Conservation (phyloP, 345 rosid genomes). For the Heritiera fomes region DNA sequence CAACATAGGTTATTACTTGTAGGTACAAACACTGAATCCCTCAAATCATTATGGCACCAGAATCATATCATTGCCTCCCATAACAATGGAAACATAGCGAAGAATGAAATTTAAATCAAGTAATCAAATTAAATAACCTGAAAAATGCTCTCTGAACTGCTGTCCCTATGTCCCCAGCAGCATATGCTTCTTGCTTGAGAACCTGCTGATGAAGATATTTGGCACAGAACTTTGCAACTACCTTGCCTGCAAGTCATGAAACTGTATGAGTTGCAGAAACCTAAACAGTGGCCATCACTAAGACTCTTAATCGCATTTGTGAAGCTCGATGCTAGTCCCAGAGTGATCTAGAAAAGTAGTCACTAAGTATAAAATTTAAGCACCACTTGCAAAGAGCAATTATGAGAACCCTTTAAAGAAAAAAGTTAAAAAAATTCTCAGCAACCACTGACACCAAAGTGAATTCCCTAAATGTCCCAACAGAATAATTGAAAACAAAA, state of each 20-base stretch:
- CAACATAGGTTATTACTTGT: neutral
- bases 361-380: neutral
- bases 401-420: neutral
- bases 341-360: neutral
- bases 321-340: neutral
- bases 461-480: neutral
- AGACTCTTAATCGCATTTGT: neutral
- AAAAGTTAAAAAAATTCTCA: too few species aligned
- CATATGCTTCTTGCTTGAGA: constrained; percentile 62
- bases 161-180: constrained; percentile 71
- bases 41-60: neutral
- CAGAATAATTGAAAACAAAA: neutral
- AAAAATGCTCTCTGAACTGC: constrained; percentile 77
- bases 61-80: neutral
- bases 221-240: constrained; percentile 92
- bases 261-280: neutral
- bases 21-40: neutral
- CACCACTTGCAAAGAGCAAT: neutral
- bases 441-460: neutral
- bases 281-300: neutral
- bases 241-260: constrained; percentile 64
- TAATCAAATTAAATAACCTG: constrained; percentile 49
- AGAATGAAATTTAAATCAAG: neutral
- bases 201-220: constrained; percentile 90
- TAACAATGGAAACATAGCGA: neutral